Evolutionary conservation across 768 basidiomycete genomes (phyloP).

Genomic region (Lentinula sp.): DNA sequence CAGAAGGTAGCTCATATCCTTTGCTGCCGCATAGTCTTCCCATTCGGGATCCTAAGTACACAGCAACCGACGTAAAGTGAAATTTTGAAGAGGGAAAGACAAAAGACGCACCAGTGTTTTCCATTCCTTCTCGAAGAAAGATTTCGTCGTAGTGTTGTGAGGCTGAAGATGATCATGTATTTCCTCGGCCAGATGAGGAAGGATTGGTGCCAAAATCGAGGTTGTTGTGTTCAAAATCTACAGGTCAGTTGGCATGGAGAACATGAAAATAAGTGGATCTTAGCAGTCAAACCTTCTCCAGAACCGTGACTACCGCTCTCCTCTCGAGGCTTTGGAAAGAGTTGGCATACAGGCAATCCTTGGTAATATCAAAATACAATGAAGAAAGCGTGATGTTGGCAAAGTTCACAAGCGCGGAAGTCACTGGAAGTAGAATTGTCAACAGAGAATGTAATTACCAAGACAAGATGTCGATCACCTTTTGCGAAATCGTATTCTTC

Average conservation of each 20-base stretch:
- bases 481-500: conserved; percentile 71
- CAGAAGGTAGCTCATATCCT: conserved; percentile 62
- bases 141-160: conserved; percentile 28
- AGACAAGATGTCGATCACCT: conserved; percentile 37
- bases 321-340: conserved; percentile 43
- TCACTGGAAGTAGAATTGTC: conserved; percentile 37
- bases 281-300: conserved; percentile 50
- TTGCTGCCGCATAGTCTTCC: conserved; percentile 49
- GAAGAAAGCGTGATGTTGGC: conserved; percentile 82
- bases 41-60: conserved; percentile 47
- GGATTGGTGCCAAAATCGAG: conserved; percentile 72
- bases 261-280: neutral
- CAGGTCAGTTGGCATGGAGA: neutral
- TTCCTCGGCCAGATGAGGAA: conserved; percentile 91
- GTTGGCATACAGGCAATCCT: conserved; percentile 85
- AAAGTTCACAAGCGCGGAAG: conserved; percentile 68
- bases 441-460: neutral
- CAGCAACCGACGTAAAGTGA: neutral
- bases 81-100: neutral
- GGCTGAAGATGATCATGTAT: conserved; percentile 40
- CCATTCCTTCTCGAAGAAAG: conserved; percentile 76
- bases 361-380: conserved; percentile 87
- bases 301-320: conserved; percentile 59
- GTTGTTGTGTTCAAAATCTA: conserved; percentile 67
- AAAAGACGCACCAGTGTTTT: conserved; percentile 46